phyloP scores from a whole-genome alignment of 768 basidiomycete species.

The Lactifluus echinatus region DNA sequence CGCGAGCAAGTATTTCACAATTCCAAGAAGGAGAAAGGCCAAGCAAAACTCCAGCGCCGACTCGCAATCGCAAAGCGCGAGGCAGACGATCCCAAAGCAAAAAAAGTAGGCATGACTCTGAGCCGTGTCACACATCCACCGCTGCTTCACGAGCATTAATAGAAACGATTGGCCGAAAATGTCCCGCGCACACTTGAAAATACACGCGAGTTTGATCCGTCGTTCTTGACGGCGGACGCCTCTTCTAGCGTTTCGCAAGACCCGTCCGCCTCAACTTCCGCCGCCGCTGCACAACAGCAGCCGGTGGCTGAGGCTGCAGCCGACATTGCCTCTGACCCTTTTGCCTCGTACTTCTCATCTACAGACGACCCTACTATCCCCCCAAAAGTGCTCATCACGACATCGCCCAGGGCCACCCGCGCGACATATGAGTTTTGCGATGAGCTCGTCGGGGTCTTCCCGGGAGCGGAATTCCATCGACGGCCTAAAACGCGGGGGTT shows the following conservation, averaged over 20 bases:
- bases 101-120: constrained; percentile 63
- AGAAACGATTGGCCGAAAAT: constrained; percentile 82
- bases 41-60: constrained; percentile 72
- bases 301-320: constrained; percentile 49
- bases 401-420: constrained; percentile 82
- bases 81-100: constrained; percentile 62
- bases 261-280: constrained; percentile 22
- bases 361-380: constrained; percentile 60
- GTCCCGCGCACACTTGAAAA: constrained; percentile 91
- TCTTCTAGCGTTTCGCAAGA: constrained; percentile 17
- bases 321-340: constrained; percentile 68
- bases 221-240: constrained; percentile 50
- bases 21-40: constrained; percentile 66
- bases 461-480: constrained; percentile 83
- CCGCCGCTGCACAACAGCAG: constrained; percentile 23
- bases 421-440: constrained; percentile 89
- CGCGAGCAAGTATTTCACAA: constrained; percentile 70
- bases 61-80: constrained; percentile 74
- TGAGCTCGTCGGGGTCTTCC: constrained; percentile 81
- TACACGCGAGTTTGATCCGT: constrained; percentile 76
- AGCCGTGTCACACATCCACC: not conserved
- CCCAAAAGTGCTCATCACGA: constrained; percentile 86
- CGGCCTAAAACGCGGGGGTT: constrained; percentile 86
- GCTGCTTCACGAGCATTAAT: not conserved
- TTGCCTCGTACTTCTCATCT: constrained; percentile 67